Conservation (phyloP, 768 basidiomycete species). For the Fibroporia radiculosa region DNA sequence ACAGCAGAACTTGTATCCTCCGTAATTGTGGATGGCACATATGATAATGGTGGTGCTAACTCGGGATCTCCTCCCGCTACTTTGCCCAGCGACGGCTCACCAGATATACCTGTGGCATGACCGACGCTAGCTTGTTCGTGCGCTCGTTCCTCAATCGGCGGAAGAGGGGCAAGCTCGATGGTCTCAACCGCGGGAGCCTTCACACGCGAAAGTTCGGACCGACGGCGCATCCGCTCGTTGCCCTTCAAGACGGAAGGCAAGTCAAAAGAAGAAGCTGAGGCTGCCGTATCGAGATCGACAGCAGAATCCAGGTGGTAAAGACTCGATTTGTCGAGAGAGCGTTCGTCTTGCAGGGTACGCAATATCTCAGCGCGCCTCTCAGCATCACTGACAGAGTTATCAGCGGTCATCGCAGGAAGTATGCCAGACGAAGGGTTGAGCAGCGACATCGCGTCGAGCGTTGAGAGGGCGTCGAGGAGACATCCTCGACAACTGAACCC, state of each 20-base stretch:
- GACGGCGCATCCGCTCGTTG: slow-evolving; percentile 10
- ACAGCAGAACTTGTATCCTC: slow-evolving; percentile 2
- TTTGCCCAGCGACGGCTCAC: background rate
- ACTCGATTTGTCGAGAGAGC: slow-evolving; percentile 3
- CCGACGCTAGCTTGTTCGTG: background rate
- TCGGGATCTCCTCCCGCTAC: background rate
- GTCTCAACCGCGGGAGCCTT: slow-evolving; percentile 1
- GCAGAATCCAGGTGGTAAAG: slow-evolving; percentile 9
- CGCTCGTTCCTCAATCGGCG: background rate
- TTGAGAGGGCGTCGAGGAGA: too few relatives aligned
- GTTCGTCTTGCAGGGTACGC: background rate
- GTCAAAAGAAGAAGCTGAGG: slow-evolving; percentile 10
- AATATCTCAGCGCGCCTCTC: slow-evolving; percentile 2
- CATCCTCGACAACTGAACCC: too few relatives aligned
- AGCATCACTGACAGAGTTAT: background rate
- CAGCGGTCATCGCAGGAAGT: too few relatives aligned
- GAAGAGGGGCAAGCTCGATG: slow-evolving; percentile 8
- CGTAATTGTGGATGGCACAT: slow-evolving; percentile 11
- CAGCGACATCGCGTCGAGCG: too few relatives aligned
- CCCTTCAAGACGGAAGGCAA: slow-evolving; percentile 2
- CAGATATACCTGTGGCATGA: background rate
- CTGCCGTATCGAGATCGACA: slow-evolving; percentile 5
- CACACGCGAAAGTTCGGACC: slow-evolving; percentile 11
- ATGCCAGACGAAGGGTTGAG: too few relatives aligned
- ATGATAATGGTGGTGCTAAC: slow-evolving; percentile 9